Evolutionary conservation across 371 early-diverging fungal genomes (phyloP).

Genomic region (Conidiobolus incongruus): DNA sequence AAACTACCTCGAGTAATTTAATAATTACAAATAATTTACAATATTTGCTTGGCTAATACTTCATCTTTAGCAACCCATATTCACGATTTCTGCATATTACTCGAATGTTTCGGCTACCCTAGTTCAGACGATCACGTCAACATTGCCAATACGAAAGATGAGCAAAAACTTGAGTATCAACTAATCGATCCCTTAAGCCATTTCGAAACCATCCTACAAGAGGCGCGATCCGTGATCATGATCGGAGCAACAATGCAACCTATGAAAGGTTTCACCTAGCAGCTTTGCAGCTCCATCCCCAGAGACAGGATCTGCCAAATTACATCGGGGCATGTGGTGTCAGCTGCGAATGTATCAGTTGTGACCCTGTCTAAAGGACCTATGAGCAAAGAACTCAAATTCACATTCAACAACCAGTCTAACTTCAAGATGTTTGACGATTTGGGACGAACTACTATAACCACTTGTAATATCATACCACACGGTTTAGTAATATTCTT

Average conservation of each 20-base stretch:
- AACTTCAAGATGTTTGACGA: slow-evolving; percentile 32
- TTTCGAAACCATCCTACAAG: slow-evolving; percentile 54
- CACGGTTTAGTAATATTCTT: slow-evolving; percentile 90
- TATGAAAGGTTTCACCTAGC: slow-evolving; percentile 20
- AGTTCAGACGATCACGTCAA: slow-evolving; percentile 50
- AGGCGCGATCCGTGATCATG: slow-evolving; percentile 64
- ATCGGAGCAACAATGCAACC: slow-evolving; percentile 97
- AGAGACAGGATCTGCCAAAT: slow-evolving; percentile 24
- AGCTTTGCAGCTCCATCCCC: slow-evolving; percentile 23
- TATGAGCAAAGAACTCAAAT: slow-evolving; percentile 27
- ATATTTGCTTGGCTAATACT: slow-evolving; percentile 20
- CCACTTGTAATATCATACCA: slow-evolving; percentile 61
- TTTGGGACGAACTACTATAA: slow-evolving; percentile 39
- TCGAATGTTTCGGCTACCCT: slow-evolving; percentile 30
- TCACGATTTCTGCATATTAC: slow-evolving; percentile 21
- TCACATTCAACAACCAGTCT: slow-evolving; percentile 40
- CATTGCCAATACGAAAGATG: slow-evolving; percentile 9
- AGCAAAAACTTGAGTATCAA: slow-evolving; percentile 33
- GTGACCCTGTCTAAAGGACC: slow-evolving; percentile 39
- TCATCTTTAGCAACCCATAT: neutral
- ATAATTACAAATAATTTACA: slow-evolving; percentile 1
- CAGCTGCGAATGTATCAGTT: slow-evolving; percentile 31
- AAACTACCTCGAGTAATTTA: too few relatives aligned
- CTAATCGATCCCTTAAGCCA: slow-evolving; percentile 66
- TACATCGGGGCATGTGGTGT: slow-evolving; percentile 62